Base-by-base conservation (phyloP, 257 asterid genomes). In the Linaria vulgaris region DNA sequence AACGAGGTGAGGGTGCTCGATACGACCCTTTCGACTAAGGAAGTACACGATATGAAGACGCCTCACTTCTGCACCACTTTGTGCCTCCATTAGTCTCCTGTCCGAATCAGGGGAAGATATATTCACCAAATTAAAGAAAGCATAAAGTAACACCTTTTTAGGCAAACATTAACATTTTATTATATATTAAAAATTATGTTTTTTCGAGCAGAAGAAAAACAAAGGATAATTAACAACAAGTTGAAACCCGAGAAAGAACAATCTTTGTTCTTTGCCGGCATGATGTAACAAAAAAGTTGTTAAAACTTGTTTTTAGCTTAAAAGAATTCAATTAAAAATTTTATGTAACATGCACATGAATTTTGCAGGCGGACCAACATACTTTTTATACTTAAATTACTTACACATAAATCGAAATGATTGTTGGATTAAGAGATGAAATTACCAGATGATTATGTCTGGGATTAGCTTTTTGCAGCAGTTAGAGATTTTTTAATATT, bases 1-100 rank as follows among this genome's bases (percentile, higher is more conserved):
- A 57, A 92, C 54, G 72, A 92, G 98, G 69, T 92, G 98, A 34
- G 98, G 98, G 20, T 85, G 95, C 49, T 92, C 97, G 53, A 79
- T 71, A 6, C 77, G 75, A 1, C 97, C 96, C 55, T 80, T 85
- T 69, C 96, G 83, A 67, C 98, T 85, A 0, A 92, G 83, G 67
- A 85, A 87, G 62, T 92, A 92, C 30, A 92, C 85, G 12, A 92
- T 76, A 19, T 89, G 92, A 71, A 92, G 80, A 24, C 88, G 77
- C 61, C 98, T 82, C 15, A 85, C 88, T 78, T 92, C 89, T 20
- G 80, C 78, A 46, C 85, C 83, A 53, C 75, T 78, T 27, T 78
- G 85, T 63, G 73, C 64, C 80, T 91, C 95, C 95, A 86, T 86
- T 73, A 73, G 57, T 78, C 85, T 71, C 74, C 90, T 80, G 69